phyloP scores from a whole-genome alignment of 306 rosid species.

The Purshia tridentata region DNA sequence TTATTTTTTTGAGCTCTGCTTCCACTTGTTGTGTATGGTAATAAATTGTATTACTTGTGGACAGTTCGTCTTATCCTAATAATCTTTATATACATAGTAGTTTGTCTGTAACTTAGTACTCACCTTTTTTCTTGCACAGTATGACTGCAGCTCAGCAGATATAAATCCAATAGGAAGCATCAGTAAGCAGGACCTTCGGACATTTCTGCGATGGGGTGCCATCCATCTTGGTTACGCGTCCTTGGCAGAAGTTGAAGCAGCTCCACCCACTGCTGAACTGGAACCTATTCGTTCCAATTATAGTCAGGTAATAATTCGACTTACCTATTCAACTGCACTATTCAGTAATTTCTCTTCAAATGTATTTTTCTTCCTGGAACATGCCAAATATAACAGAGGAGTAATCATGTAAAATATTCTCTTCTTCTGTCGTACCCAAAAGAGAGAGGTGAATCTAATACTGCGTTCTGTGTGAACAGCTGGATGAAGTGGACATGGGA shows the following conservation, averaged over 20 bases:
- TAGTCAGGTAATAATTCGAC: conserved; percentile 57
- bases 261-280: conserved; percentile 98
- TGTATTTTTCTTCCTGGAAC: neutral
- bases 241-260: conserved; percentile 85
- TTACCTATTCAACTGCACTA: neutral
- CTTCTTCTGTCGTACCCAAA: neutral
- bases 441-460: conserved; percentile 20
- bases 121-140: conserved; percentile 43
- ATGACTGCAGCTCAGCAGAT: conserved; percentile 95
- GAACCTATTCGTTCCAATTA: conserved; percentile 93
- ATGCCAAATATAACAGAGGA: neutral
- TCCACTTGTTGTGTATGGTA: neutral
- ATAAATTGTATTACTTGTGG: neutral
- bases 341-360: neutral
- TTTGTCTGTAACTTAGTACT: neutral
- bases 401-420: neutral
- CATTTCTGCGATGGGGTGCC: conserved; percentile 90
- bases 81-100: neutral
- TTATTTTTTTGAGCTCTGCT: conserved; percentile 4
- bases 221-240: conserved; percentile 77
- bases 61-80: neutral
- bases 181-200: conserved; percentile 86
- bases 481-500: conserved; percentile 98
- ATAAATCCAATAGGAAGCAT: conserved; percentile 94
- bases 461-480: conserved; percentile 43